Evolutionary conservation across 2,329 filamentous ascomycete species (phyloP), one percentile per base, ranked within the genome.

Genomic region (Claviceps sp.): DNA sequence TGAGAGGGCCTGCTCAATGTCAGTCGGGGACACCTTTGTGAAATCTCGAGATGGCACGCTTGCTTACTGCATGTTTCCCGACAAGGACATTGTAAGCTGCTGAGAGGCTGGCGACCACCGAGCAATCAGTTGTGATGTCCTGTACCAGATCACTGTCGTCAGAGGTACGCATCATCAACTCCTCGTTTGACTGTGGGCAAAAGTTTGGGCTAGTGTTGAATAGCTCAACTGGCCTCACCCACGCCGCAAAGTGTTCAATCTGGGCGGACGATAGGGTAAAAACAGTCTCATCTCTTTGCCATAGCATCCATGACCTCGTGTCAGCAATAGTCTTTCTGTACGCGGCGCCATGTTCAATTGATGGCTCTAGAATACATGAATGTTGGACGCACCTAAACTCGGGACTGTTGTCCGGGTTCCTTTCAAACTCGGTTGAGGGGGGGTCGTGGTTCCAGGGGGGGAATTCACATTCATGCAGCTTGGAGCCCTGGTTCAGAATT

Each of bases 111-210:
- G 93, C 93, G 29, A 98, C 91, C 3, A 98, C 91, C 1, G 93
- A 97, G 64, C 93, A 98, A 65, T 98, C 93, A 0, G 91, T 94
- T 5, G 91, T 90, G 53, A 95, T 82, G 66, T 98, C 93, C 67
- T 98, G 93, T 2, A 96, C 89, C 7, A 98, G 77, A 66, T 98
- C 91, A 55, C 86, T 81, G 14, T 78, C 75, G 8, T 74, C 68
- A 6, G 69, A 67, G 16, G 76, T 71, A 46, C 70, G 66, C 80
- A 87, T 86, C 11, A 78, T 69, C 14, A 73, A 52, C 14, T 65
- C 59, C 22, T 61, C 75, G 3, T 62, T 63, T 38, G 56, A 13
- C 6, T 45, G 23, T 8, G 56, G 65, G 62, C 68, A 56, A 60
- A 63, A 50, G 7, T 53, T 44, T 9, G 53, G 40, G 5, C 48